These are phyloP conservation scores for Trametes punicea DNA, from an alignment of 768 basidiomycete species.

Conservation along the genomic window DNA sequence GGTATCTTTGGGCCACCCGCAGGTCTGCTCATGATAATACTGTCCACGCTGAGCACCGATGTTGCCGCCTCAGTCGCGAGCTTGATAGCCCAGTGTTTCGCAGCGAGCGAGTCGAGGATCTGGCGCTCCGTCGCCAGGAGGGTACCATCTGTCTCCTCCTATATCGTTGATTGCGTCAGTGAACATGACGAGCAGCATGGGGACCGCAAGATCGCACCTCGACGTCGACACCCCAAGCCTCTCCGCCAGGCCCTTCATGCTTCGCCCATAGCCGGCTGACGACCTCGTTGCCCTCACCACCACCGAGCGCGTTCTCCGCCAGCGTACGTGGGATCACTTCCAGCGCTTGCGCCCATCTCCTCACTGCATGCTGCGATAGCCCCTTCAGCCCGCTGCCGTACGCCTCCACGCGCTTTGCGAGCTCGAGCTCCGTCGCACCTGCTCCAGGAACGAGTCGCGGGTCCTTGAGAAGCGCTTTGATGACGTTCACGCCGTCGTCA, in stretches of 20 bases:
- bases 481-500: slow-evolving; percentile 95
- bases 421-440: slow-evolving; percentile 90
- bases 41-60: slow-evolving; percentile 91
- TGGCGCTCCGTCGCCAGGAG: slow-evolving; percentile 56
- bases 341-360: slow-evolving; percentile 82
- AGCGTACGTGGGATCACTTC: slow-evolving; percentile 92
- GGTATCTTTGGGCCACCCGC: slow-evolving; percentile 86
- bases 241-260: slow-evolving; percentile 74
- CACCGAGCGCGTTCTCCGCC: slow-evolving; percentile 92
- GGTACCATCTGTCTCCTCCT: slow-evolving; percentile 81
- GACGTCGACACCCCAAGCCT: slow-evolving; percentile 82
- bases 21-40: slow-evolving; percentile 97
- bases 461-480: slow-evolving; percentile 91
- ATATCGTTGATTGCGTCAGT: background rate
- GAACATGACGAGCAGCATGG: background rate
- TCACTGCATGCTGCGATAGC: slow-evolving; percentile 89
- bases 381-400: slow-evolving; percentile 90
- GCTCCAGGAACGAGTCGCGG: slow-evolving; percentile 88
- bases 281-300: slow-evolving; percentile 90
- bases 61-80: slow-evolving; percentile 92
- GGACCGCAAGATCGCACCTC: slow-evolving; percentile 52
- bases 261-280: slow-evolving; percentile 87
- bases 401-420: slow-evolving; percentile 77
- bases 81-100: slow-evolving; percentile 86
- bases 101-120: slow-evolving; percentile 85